These are phyloP conservation scores for Adiantum capillusveneris DNA, from an alignment of 75 land plant species.

Conservation along the genomic window DNA sequence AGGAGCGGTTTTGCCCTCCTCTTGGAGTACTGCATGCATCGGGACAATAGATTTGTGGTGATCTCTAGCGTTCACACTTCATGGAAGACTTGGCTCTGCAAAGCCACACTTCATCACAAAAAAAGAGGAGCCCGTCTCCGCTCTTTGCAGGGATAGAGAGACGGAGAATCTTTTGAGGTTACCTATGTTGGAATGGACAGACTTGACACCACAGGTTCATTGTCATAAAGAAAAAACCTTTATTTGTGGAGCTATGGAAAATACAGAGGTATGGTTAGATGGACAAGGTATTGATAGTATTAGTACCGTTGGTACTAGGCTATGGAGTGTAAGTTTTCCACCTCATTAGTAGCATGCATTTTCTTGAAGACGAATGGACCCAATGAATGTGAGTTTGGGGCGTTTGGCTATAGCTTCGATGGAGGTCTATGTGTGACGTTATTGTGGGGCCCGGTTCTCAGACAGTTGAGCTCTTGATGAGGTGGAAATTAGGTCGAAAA, in stretches of 20 bases:
- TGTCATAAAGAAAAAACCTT: slow-evolving; percentile 46
- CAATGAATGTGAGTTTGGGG: slow-evolving; percentile 1
- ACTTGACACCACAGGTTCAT: slow-evolving; percentile 52
- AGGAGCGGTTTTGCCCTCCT: too few relatives aligned
- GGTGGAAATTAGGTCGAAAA: slow-evolving; percentile 31
- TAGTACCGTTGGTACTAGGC: slow-evolving; percentile 33
- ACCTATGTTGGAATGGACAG: slow-evolving; percentile 81
- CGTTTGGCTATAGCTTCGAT: slow-evolving; percentile 30
- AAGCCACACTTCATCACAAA: too few relatives aligned
- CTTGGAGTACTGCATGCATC: too few relatives aligned
- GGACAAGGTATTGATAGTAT: neutral
- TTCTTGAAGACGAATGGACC: slow-evolving; percentile 6
- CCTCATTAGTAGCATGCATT: slow-evolving; percentile 25
- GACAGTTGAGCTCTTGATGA: slow-evolving; percentile 44
- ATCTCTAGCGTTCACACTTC: too few relatives aligned
- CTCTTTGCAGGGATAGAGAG: slow-evolving; percentile 68
- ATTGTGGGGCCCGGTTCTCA: slow-evolving; percentile 60
- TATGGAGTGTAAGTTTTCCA: slow-evolving; percentile 60
- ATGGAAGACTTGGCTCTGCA: too few relatives aligned
- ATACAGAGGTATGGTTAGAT: slow-evolving; percentile 15
- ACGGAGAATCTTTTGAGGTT: slow-evolving; percentile 68
- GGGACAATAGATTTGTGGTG: too few relatives aligned
- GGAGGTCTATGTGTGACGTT: slow-evolving; percentile 76
- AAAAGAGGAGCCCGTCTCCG: slow-evolving; percentile 34
- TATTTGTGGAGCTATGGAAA: slow-evolving; percentile 55